Evolutionary conservation across 805 yeast species (phyloP).

Genomic region (Debaryomyces prosopidis): DNA sequence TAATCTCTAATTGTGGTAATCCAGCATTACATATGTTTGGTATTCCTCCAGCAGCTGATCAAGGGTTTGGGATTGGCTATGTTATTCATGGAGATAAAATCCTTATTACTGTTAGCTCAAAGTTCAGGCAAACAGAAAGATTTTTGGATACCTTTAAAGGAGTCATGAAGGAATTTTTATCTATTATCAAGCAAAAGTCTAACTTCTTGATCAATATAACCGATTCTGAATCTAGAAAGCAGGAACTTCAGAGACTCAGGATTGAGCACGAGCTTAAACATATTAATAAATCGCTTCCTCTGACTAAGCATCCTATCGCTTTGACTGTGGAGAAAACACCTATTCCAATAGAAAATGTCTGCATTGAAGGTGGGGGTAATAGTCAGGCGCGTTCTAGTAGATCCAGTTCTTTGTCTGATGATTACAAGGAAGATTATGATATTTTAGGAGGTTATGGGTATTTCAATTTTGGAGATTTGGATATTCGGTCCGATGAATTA

Average conservation of each 20-base stretch:
- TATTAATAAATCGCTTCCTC: constrained; percentile 20
- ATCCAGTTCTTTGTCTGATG: neutral
- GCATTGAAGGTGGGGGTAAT: constrained; percentile 5
- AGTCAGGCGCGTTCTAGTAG: neutral
- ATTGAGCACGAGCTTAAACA: constrained; percentile 36
- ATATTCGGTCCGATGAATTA: constrained; percentile 47
- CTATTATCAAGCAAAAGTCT: constrained; percentile 42
- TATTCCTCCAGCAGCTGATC: constrained; percentile 86
- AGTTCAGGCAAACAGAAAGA: constrained; percentile 83
- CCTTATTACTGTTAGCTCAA: constrained; percentile 80
- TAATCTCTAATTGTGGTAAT: constrained; percentile 87
- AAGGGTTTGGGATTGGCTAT: constrained; percentile 93
- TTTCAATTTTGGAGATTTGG: constrained; percentile 71
- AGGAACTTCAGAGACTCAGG: constrained; percentile 34
- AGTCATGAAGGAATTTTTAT: constrained; percentile 59
- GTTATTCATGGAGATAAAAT: constrained; percentile 80
- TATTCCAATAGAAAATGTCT: constrained; percentile 13
- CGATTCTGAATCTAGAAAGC: constrained; percentile 33
- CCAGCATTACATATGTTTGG: constrained; percentile 87
- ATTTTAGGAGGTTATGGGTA: constrained; percentile 85
- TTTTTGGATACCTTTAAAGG: constrained; percentile 68
- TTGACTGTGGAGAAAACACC: constrained; percentile 17
- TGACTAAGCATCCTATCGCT: constrained; percentile 26
- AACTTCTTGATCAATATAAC: constrained; percentile 28
- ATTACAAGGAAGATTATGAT: constrained; percentile 20